Evolutionary conservation across 2,329 filamentous ascomycete species (phyloP).

Genomic region (Cytospora leucostoma): DNA sequence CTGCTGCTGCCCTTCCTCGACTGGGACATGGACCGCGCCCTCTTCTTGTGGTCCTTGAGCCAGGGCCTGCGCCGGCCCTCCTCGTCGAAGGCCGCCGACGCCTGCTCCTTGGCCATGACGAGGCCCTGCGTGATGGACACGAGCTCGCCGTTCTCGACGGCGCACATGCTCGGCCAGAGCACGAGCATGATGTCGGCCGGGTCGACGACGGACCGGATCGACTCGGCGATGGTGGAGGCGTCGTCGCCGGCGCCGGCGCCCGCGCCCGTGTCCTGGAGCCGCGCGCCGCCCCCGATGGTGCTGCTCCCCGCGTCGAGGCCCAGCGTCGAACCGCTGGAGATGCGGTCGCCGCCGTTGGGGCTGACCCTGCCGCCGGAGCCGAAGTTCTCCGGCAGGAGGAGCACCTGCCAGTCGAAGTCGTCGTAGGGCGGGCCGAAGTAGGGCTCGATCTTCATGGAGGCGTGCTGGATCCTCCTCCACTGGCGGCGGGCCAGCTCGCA

Average conservation of each 20-base stretch:
- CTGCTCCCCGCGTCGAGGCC: slow-evolving; percentile 9
- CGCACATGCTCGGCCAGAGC: slow-evolving; percentile 40
- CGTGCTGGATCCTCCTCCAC: slow-evolving; percentile 38
- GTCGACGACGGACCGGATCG: slow-evolving; percentile 31
- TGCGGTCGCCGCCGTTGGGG: not conserved
- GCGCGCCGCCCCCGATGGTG: not conserved
- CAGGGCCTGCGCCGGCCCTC: slow-evolving; percentile 28
- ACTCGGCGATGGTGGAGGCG: slow-evolving; percentile 11
- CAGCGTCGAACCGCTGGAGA: slow-evolving; percentile 14
- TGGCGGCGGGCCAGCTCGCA: slow-evolving; percentile 37
- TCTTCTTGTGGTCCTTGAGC: slow-evolving; percentile 11
- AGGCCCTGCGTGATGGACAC: slow-evolving; percentile 39
- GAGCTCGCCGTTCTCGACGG: slow-evolving; percentile 38
- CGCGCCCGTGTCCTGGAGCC: slow-evolving; percentile 13
- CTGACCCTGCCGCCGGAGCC: slow-evolving; percentile 22
- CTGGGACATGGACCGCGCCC: slow-evolving; percentile 24
- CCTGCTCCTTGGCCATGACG: slow-evolving; percentile 40
- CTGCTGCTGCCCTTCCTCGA: not conserved
- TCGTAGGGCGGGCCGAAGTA: slow-evolving; percentile 41
- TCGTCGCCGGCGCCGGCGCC: slow-evolving; percentile 27
- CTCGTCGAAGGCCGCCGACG: slow-evolving; percentile 35
- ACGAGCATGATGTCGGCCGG: slow-evolving; percentile 39
- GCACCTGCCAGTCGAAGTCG: slow-evolving; percentile 40
- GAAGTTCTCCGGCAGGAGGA: slow-evolving; percentile 37
- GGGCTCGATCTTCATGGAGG: slow-evolving; percentile 40